Base-by-base conservation (phyloP, 495 filamentous ascomycete species). In the Pyrenula massariospora region DNA sequence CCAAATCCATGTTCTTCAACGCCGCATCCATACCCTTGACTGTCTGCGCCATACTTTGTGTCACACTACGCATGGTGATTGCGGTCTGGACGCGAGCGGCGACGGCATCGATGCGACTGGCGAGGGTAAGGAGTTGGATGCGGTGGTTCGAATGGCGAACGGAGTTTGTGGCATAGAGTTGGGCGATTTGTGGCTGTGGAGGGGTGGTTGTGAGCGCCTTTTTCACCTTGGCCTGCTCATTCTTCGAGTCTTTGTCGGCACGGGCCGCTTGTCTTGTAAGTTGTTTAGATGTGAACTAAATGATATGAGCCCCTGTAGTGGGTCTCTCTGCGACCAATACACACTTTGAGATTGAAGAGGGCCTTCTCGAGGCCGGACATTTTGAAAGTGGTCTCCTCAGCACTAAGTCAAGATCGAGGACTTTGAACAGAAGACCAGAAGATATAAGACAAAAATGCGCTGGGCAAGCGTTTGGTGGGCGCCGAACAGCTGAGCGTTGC, bases 111-210 rank as follows among this genome's bases (percentile, higher is more conserved):
- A 85, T 82, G 22, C 83, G 62, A 15, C 75, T 79, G 11, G 69
- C 82, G 15, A 85, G 69, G 3, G 77, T 66, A 22, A 85, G 72
- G 20, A 85, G 79, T 62, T 85, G 83, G 57, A 85, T 64, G 50
- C 81, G 74, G 62, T 85, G 82, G 64, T 84, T 88, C 60, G 83
- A 77, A 72, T 92, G 89, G 2, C 88, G 85, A 54, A 87, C 87
- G 48, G 87, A 85, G 66, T 91, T 91, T 66, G 90, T 85, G n/a
- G 83, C 82, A 67, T 90, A 89, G 66, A 90, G 85, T 63, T 86
- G 86, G 22, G 85, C 85, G 56, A 88, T 90, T 63, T 91, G 88
- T 66, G 81, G 68, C 77, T 86, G 74, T 75, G 61, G 49, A 54
- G 52, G 52, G 53, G 56, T 55, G 54, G 24, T 53, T 24, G 3